Percentiles rank a stretch among this genome's conserved stretches.
phyloP scores from a whole-genome alignment of 1,139 yeast genomes.

The Diutina catenulata region DNA sequence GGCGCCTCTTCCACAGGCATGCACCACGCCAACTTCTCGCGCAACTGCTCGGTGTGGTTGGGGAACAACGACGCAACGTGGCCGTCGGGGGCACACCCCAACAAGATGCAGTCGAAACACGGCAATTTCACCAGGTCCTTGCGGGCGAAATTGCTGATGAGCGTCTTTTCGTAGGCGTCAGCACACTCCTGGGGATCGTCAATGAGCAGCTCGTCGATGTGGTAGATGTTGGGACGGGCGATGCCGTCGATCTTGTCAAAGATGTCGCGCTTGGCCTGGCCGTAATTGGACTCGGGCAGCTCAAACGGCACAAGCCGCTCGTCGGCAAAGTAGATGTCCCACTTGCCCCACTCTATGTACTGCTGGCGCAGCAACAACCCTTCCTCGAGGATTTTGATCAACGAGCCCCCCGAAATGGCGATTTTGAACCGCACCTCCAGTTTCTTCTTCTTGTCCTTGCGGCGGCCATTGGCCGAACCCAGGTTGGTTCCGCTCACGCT shows the following conservation, averaged over 20 bases:
- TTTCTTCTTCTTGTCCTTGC: constrained; percentile 16
- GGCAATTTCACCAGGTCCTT: constrained; percentile 94
- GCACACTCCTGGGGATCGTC: constrained; percentile 43
- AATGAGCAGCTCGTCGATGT: constrained; percentile 38
- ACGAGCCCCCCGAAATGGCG: constrained; percentile 88
- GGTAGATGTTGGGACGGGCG: constrained; percentile 40
- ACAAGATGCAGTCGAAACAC: constrained; percentile 76
- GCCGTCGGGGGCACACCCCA: constrained; percentile 99
- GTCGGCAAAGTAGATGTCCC: constrained; percentile 97
- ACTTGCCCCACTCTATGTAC: constrained; percentile 80
- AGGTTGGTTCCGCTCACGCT: background rate
- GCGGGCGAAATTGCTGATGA: constrained; percentile 87
- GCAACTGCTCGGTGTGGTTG: constrained; percentile 64
- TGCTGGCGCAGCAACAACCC: constrained; percentile 61
- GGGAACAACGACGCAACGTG: constrained; percentile 96
- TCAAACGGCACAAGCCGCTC: constrained; percentile 89
- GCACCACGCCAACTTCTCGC: constrained; percentile 94
- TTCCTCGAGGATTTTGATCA: constrained; percentile 73
- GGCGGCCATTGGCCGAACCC: constrained; percentile 1
- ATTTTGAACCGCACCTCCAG: constrained; percentile 67
- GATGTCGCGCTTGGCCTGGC: constrained; percentile 72
- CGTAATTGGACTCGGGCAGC: constrained; percentile 78
- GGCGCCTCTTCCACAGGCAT: constrained; percentile 92
- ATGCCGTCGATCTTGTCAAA: constrained; percentile 53
- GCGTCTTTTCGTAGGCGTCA: constrained; percentile 40